Percentiles rank a stretch among this genome's conserved stretches.
phyloP scores from a whole-genome alignment of 306 rosid genomes.

The Castanea sativa region DNA sequence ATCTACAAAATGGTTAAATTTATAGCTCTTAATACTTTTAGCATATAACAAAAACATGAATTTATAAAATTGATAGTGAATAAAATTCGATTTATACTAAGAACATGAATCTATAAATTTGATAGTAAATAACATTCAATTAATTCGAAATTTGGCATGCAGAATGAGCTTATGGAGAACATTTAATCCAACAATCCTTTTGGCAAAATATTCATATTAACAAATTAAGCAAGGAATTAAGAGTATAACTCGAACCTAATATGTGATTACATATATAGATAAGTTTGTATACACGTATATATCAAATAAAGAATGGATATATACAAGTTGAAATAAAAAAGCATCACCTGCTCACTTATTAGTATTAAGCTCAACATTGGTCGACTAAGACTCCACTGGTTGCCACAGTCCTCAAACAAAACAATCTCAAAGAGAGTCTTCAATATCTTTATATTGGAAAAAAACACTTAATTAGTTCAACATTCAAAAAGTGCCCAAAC shows the following conservation, averaged over 20 bases:
- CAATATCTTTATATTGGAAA: conserved; percentile 33
- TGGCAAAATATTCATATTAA: not conserved
- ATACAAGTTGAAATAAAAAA: not conserved
- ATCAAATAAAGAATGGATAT: not conserved
- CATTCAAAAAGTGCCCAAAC: not conserved
- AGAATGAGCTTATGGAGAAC: not conserved
- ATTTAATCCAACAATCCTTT: not conserved
- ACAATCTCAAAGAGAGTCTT: conserved; percentile 66
- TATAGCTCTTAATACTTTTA: not conserved
- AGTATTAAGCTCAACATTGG: conserved; percentile 66
- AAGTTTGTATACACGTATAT: too few species aligned
- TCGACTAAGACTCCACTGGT: conserved; percentile 67
- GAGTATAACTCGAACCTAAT: not conserved
- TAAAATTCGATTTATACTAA: not conserved
- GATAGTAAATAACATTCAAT: not conserved
- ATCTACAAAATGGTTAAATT: not conserved
- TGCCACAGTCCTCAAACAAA: conserved; percentile 57
- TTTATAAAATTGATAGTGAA: not conserved
- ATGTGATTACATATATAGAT: not conserved
- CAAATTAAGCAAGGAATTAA: not conserved
- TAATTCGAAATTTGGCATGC: not conserved
- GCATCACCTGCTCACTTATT: conserved; percentile 55
- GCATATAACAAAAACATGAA: not conserved
- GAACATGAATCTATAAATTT: not conserved
- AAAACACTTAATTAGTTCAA: not conserved